phyloP scores from a whole-genome alignment of 225 moss, liverwort and hornwort genomes.

The Marchantia polymorpha region DNA sequence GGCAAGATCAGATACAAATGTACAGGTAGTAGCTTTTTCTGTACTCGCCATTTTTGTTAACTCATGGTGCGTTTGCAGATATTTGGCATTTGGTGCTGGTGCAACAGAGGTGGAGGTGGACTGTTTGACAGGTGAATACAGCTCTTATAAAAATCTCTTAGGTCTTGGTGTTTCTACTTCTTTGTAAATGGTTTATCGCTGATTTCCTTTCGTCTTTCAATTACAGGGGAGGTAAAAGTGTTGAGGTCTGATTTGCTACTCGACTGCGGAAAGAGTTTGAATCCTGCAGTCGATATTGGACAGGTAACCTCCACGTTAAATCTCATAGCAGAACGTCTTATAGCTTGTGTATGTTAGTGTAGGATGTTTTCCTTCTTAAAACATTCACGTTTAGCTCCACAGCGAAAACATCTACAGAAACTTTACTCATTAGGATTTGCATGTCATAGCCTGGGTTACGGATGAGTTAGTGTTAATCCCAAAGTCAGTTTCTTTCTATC shows the following conservation, averaged over 20 bases:
- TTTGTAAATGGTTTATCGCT: neutral
- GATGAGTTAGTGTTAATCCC: too few relatives aligned
- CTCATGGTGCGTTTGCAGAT: constrained; percentile 33
- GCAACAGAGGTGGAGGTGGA: constrained; percentile 83
- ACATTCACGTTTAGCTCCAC: too few relatives aligned
- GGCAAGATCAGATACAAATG: neutral
- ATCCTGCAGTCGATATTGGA: constrained; percentile 81
- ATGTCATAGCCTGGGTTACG: too few relatives aligned
- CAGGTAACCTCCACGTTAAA: constrained; percentile 45
- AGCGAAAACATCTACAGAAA: too few relatives aligned
- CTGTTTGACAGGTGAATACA: constrained; percentile 58
- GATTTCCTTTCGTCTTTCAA: neutral
- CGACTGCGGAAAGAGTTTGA: constrained; percentile 93
- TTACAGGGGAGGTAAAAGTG: constrained; percentile 64
- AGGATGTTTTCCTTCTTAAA: too few relatives aligned
- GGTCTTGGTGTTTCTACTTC: neutral
- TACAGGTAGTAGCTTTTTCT: neutral
- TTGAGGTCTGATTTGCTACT: constrained; percentile 62
- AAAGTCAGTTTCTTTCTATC: too few relatives aligned
- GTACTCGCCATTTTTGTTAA: neutral
- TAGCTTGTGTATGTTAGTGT: too few relatives aligned
- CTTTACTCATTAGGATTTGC: too few relatives aligned
- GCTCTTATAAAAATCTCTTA: neutral
- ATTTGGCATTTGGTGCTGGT: constrained; percentile 76
- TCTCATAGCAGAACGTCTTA: too few relatives aligned